A percentile compares a stretch with the other conserved stretches of the same genome.
phyloP scores from a whole-genome alignment of 2,329 filamentous ascomycete genomes.

The Epichloe uncinata region DNA sequence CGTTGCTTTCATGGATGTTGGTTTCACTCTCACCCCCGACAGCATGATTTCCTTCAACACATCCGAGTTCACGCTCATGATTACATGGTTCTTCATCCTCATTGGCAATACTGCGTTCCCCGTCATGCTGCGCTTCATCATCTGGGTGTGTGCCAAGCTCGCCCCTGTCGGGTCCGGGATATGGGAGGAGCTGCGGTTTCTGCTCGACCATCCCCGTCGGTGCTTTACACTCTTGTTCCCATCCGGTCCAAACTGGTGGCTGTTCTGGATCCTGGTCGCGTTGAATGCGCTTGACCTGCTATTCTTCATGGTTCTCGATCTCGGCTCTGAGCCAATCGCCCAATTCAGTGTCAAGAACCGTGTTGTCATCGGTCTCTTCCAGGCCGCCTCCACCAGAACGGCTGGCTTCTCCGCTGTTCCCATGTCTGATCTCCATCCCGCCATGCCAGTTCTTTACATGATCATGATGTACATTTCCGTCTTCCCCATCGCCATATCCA shows the following conservation, averaged over 20 bases:
- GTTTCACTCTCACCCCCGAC: constrained; percentile 81
- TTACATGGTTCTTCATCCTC: constrained; percentile 77
- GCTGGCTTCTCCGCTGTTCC: constrained; percentile 80
- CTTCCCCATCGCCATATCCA: constrained; percentile 89
- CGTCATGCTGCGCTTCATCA: constrained; percentile 84
- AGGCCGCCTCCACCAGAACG: constrained; percentile 78
- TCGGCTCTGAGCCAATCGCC: constrained; percentile 58
- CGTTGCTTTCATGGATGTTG: constrained; percentile 90
- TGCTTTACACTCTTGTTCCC: constrained; percentile 96
- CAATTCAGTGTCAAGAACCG: constrained; percentile 58
- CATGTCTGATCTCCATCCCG: constrained; percentile 67
- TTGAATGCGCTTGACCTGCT: constrained; percentile 78
- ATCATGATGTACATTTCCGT: constrained; percentile 99
- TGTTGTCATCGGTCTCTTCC: constrained; percentile 78
- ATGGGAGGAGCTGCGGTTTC: constrained; percentile 82
- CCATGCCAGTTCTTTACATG: constrained; percentile 84
- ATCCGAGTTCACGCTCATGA: constrained; percentile 60
- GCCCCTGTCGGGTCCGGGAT: constrained; percentile 52
- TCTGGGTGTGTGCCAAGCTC: constrained; percentile 64
- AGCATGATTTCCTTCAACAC: constrained; percentile 84
- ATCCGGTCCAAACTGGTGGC: constrained; percentile 83
- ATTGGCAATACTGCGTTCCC: constrained; percentile 95
- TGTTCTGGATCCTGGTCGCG: constrained; percentile 71
- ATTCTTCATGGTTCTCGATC: constrained; percentile 84
- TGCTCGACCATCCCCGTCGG: constrained; percentile 86